phyloP scores from a whole-genome alignment of 2,329 filamentous ascomycete genomes.

The Thermomyces lanuginosus region DNA sequence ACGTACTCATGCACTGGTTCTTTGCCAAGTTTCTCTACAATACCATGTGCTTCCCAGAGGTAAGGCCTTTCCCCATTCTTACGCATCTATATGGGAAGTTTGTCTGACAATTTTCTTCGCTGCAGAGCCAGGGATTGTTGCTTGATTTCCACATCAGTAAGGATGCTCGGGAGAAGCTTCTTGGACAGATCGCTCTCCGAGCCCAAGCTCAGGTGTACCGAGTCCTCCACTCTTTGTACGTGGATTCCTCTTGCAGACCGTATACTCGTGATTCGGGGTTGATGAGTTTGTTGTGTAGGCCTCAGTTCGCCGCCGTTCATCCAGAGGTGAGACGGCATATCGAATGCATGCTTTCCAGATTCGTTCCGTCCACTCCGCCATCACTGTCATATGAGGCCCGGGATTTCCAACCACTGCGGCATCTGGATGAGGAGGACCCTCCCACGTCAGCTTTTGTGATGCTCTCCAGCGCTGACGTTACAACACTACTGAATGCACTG shows the following conservation, averaged over 20 bases:
- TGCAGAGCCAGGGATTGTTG: conserved; percentile 46
- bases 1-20: conserved; percentile 80
- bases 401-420: conserved; percentile 27
- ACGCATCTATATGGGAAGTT: conserved; percentile 18
- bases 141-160: conserved; percentile 85
- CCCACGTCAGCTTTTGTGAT: conserved; percentile 49
- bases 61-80: conserved; percentile 32
- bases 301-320: conserved; percentile 21
- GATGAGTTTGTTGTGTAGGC: conserved; percentile 33
- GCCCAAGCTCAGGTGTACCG: conserved; percentile 67
- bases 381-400: conserved; percentile 3
- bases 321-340: conserved; percentile 19
- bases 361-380: conserved; percentile 8
- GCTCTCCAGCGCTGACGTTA: conserved; percentile 60
- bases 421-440: conserved; percentile 8
- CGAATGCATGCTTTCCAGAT: conserved; percentile 22
- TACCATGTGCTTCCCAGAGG: conserved; percentile 79
- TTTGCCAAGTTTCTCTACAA: conserved; percentile 76
- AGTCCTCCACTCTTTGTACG: conserved; percentile 53
- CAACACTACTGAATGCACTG: conserved; percentile 65
- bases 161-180: conserved; percentile 62
- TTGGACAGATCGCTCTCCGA: conserved; percentile 59
- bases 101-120: conserved; percentile 16
- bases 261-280: conserved; percentile 24
- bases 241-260: conserved; percentile 13